Conservation (phyloP, 148 eudicot species). For the Arctostaphylos glauca region DNA sequence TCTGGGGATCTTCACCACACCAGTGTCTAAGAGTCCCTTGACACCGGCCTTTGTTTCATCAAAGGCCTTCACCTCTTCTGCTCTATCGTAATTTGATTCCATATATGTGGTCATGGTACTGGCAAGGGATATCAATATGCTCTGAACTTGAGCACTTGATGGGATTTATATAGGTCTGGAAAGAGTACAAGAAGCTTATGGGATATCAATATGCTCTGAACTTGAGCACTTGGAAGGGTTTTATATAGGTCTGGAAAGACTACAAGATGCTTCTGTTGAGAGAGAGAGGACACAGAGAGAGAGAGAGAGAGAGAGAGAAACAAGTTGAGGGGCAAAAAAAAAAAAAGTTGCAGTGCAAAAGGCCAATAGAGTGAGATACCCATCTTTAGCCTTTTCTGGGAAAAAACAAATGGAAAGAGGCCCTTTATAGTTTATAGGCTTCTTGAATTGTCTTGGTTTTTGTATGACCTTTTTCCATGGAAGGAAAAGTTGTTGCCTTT, state of each 20-base stretch:
- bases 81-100: conserved; percentile 31
- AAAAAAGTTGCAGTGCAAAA: neutral
- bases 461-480: neutral
- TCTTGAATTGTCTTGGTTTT: conserved; percentile 2
- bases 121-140: conserved; percentile 4
- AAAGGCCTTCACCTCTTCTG: conserved; percentile 47
- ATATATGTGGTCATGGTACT: neutral
- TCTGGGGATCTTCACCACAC: conserved; percentile 44
- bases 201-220: conserved; percentile 12
- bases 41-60: conserved; percentile 64
- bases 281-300: neutral
- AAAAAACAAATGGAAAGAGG: neutral
- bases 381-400: neutral
- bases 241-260: neutral
- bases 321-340: neutral
- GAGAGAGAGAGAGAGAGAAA: neutral
- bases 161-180: conserved; percentile 7
- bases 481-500: conserved; percentile 1
- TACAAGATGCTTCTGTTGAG: neutral
- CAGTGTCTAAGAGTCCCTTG: conserved; percentile 56
- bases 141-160: conserved; percentile 10
- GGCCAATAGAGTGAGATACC: conserved; percentile 7
- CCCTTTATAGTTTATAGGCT: conserved; percentile 15
- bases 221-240: conserved; percentile 11
- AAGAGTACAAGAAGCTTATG: neutral